A percentile compares a stretch with the other conserved stretches of the same genome.
Evolutionary conservation across 345 rosid species (phyloP).

Genomic region (Eucalyptus virginea): DNA sequence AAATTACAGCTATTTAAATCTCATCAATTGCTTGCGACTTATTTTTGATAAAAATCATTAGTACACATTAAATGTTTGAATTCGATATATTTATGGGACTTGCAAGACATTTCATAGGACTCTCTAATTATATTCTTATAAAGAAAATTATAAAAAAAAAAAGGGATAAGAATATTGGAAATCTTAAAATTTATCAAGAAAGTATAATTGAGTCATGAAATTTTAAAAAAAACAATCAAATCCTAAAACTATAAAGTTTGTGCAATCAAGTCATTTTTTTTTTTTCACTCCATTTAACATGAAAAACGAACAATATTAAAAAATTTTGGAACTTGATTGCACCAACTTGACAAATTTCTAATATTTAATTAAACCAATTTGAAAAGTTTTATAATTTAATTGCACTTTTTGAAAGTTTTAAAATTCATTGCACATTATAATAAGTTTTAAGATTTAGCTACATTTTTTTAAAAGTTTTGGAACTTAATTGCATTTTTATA

Average conservation of each 20-base stretch:
- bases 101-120: background rate
- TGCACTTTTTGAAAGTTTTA: no score
- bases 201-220: rapidly evolving
- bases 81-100: background rate
- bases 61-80: background rate
- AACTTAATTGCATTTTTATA: no score
- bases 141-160: background rate
- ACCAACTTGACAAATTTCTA: no score
- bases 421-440: no score
- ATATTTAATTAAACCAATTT: no score
- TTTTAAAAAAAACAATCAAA: background rate
- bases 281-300: background rate
- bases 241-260: rapidly evolving
- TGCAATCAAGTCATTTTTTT: background rate
- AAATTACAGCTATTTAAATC: background rate
- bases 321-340: rapidly evolving
- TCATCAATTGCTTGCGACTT: background rate
- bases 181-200: no score
- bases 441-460: no score
- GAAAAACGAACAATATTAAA: no score
- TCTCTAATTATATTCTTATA: background rate
- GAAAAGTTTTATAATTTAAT: rapidly evolving
- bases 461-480: rapidly evolving
- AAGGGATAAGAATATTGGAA: rapidly evolving
- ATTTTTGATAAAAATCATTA: background rate